These are phyloP conservation scores for Afroboletus lepidellus DNA, from an alignment of 1,284 basidiomycete genomes.

Conservation along the genomic window DNA sequence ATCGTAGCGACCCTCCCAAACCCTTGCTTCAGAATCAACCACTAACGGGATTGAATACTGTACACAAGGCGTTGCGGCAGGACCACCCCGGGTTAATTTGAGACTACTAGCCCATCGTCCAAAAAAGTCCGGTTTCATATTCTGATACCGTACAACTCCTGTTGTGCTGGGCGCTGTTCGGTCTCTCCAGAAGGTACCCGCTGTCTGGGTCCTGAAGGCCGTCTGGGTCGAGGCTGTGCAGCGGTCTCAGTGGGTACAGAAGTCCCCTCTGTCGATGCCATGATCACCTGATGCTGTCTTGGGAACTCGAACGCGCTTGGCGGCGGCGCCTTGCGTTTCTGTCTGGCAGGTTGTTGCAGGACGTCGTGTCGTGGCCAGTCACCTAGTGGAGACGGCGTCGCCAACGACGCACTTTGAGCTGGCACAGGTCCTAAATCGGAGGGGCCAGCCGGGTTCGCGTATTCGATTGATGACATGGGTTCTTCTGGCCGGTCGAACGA, in stretches of 20 bases:
- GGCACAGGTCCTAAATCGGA: constrained; percentile 8
- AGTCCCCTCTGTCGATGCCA: constrained; percentile 7
- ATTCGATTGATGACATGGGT: constrained; percentile 26
- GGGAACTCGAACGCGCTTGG: constrained; percentile 28
- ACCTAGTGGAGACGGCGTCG: constrained; percentile 50
- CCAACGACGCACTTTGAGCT: constrained; percentile 10
- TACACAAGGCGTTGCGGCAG: constrained; percentile 23
- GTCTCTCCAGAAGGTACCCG: constrained; percentile 28
- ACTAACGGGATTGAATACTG: background rate
- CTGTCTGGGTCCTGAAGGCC: constrained; percentile 37
- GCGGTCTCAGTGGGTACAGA: constrained; percentile 1
- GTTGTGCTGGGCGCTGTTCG: constrained; percentile 31
- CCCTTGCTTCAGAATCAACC: constrained; percentile 14
- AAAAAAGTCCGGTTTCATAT: background rate
- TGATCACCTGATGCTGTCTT: background rate
- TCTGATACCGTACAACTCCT: constrained; percentile 34
- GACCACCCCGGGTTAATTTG: constrained; percentile 7
- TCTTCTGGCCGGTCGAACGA: constrained; percentile 8
- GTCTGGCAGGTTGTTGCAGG: constrained; percentile 38
- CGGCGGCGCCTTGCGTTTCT: constrained; percentile 31
- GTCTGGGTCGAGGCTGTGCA: constrained; percentile 35
- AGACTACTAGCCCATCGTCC: background rate
- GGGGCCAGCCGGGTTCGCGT: constrained; percentile 32
- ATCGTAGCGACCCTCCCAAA: constrained; percentile 19
- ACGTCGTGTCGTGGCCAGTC: constrained; percentile 55